Evolutionary conservation across 345 rosid genomes (phyloP), one percentile per base, ranked within the genome.

Genomic region (Syzygium jambos): DNA sequence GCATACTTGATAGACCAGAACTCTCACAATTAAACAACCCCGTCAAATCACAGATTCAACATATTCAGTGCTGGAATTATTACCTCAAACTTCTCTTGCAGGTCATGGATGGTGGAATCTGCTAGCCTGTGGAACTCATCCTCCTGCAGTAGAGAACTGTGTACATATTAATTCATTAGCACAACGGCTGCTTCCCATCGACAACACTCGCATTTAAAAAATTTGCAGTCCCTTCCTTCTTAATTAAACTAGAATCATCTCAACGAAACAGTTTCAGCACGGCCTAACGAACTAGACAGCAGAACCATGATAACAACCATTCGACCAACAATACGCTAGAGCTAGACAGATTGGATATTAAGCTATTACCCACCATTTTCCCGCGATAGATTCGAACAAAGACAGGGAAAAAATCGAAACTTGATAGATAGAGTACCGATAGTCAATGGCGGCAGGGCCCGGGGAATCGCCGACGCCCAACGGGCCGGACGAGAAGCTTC

Each of bases 31-130:
- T 7, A 23, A 82, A 52, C n/a, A 56, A 21, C 73, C n/a, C 38
- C 52, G 54, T 21, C 11, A 21, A 46, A n/a, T 30, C 29, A 11
- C 78, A 53, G 29, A 34, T 73, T 10, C 7, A 73, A 34, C 49
- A 43, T 5, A 38, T 38, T 38, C 82, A 73, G 27, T 73, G 49
- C 82, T 73, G 3, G 82, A 73, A 73, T 15, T 21, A 30, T 52
- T 87, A 94, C 99, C 98, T 96, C 99, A 43, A 96, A 88, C 88
- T 93, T 97, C 92, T 95, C 99, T 88, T 94, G 98, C 88, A 96
- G 94, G 83, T 92, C 90, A 90, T 94, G 93, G 38, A 96, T 95
- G 13, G 97, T 95, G 57, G 92, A 91, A 90, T 95, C 93, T 30
- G 99, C 98, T 86, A 95, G 90, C 88, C 86, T 87, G 89, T 96